phyloP scores from a whole-genome alignment of 805 yeast species.

The Ogataea pini region DNA sequence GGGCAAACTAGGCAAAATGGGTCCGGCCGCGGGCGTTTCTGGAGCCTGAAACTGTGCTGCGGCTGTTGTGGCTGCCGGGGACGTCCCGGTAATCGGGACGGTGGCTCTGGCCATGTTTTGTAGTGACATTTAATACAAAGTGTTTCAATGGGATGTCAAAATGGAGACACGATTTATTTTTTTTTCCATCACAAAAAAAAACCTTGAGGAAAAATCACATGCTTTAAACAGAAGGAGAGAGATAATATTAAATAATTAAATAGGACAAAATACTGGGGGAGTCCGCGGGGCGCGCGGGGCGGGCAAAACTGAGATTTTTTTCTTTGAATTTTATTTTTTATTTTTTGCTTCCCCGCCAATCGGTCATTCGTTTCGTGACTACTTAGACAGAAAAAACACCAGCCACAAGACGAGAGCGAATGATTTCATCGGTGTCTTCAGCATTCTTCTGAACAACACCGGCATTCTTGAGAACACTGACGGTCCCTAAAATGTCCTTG shows the following conservation, averaged over 20 bases:
- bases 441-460: constrained; percentile 46
- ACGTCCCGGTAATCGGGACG: not conserved
- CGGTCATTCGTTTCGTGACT: not conserved
- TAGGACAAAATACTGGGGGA: not conserved
- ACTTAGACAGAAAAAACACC: constrained; percentile 16
- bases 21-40: not conserved
- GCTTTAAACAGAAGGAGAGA: not conserved
- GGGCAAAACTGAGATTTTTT: not conserved
- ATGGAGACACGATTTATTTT: constrained; percentile 4
- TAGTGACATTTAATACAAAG: constrained; percentile 11
- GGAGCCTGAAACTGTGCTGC: not conserved
- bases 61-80: not conserved
- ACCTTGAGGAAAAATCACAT: constrained; percentile 18
- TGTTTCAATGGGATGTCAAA: not conserved
- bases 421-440: constrained; percentile 19
- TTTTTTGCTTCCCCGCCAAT: not conserved
- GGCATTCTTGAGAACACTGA: constrained; percentile 58
- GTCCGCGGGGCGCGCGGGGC: constrained; percentile 3
- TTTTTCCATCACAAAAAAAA: not conserved
- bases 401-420: constrained; percentile 15
- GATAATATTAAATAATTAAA: not conserved
- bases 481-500: constrained; percentile 55
- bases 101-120: constrained; percentile 11
- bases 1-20: not conserved
- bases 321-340: not conserved